phyloP scores from a whole-genome alignment of 2,329 filamentous ascomycete species.

The Akanthomyces uredinophilus region DNA sequence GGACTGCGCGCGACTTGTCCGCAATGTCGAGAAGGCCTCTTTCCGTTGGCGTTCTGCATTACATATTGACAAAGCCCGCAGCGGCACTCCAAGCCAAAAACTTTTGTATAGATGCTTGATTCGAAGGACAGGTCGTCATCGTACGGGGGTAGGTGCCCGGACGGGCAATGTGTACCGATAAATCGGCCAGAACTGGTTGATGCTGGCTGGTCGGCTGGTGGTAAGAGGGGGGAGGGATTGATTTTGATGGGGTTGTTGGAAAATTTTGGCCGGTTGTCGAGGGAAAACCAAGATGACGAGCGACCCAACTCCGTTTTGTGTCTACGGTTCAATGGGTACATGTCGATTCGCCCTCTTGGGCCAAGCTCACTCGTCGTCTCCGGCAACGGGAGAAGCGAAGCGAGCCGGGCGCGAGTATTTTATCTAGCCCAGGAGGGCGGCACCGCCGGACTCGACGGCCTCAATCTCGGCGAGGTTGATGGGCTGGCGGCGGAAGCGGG shows the following conservation, averaged over 20 bases:
- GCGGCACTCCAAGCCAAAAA: conserved; percentile 12
- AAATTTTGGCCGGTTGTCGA: not conserved
- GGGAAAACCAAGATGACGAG: not conserved
- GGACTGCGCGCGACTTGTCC: conserved; percentile 10
- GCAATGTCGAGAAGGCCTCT: conserved; percentile 15
- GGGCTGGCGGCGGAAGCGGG: conserved; percentile 70
- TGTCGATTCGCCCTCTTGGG: not conserved
- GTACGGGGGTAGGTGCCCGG: conserved; percentile 6
- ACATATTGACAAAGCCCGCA: conserved; percentile 13
- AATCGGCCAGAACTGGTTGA: conserved; percentile 3
- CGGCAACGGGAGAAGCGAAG: not conserved
- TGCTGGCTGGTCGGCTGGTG: not conserved
- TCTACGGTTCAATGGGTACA: not conserved
- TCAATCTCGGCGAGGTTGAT: conserved; percentile 86
- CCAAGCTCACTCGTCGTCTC: conserved; percentile 2
- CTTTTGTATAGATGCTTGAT: conserved; percentile 9
- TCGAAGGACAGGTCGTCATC: not conserved
- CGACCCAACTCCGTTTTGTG: not conserved
- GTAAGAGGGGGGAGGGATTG: not conserved
- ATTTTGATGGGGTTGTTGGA: not conserved
- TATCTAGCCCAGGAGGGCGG: conserved; percentile 47
- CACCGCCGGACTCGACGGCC: conserved; percentile 89
- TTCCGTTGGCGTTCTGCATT: conserved; percentile 12
- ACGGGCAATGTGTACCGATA: not conserved
- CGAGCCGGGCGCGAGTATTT: not conserved